Conservation (phyloP, 306 rosid species). For the Lathyrus oleraceus region DNA sequence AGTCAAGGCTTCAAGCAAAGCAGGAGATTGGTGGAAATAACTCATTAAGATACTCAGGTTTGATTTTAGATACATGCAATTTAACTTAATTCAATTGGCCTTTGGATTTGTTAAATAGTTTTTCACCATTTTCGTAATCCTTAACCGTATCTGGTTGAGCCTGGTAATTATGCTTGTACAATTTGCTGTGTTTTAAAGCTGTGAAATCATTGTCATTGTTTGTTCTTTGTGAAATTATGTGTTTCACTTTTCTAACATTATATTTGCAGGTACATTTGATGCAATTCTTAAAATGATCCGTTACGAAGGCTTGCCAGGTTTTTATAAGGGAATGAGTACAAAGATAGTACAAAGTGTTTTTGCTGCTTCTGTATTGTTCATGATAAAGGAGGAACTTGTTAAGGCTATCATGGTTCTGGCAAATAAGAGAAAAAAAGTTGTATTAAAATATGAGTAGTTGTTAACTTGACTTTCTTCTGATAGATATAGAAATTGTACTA, state of each 20-base stretch:
- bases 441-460: slow-evolving; percentile 27
- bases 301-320: slow-evolving; percentile 70
- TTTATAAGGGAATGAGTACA: slow-evolving; percentile 87
- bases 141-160: neutral
- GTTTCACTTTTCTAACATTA: slow-evolving; percentile 8
- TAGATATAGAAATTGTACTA: slow-evolving; percentile 2
- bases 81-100: slow-evolving; percentile 5
- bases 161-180: neutral
- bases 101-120: slow-evolving; percentile 8
- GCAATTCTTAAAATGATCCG: slow-evolving; percentile 74
- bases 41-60: slow-evolving; percentile 88
- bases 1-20: slow-evolving; percentile 94
- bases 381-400: slow-evolving; percentile 81
- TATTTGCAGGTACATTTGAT: slow-evolving; percentile 63
- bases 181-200: neutral
- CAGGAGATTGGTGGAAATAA: slow-evolving; percentile 79
- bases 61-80: slow-evolving; percentile 23
- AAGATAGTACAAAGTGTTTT: slow-evolving; percentile 86
- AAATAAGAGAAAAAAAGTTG: slow-evolving; percentile 43
- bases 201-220: neutral
- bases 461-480: slow-evolving; percentile 27
- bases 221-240: slow-evolving; percentile 6
- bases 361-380: slow-evolving; percentile 82
- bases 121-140: neutral
- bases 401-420: slow-evolving; percentile 54